Base-by-base conservation (phyloP, 768 basidiomycete genomes). In the Suillus spraguei region DNA sequence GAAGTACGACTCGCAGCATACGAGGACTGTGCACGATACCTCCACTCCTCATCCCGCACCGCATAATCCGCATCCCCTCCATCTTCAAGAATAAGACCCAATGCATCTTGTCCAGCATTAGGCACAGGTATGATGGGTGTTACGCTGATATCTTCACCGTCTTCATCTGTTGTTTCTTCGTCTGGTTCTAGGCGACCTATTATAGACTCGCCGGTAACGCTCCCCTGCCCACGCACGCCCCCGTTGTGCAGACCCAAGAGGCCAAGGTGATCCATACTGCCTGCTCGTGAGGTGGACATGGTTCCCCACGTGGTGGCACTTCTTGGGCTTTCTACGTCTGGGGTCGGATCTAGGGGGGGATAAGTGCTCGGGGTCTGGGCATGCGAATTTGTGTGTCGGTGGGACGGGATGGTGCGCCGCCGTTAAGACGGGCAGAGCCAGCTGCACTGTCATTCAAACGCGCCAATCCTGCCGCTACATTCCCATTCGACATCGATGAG, bases 221-320 rank as follows among this genome's bases (percentile, higher is more conserved):
- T 69, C 46, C 67, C 70, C 41, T 74, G 70, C 17, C 70, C 72
- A 39, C 73, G 68, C 62, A 42, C 63, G 5, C 73, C 71, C 20
- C 73, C 75, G 22, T 73, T 70, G 63, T 74, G 74, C 11, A 74
- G 70, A 10, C 76, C 74, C 20, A 75, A 36, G 24, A 77, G 71
- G 1, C 74, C 72, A 22, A 77, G 71, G 28, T 75, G 74, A 54
- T 61, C 44, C 67, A 76, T 67, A 28, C 72, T 72, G 14, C 66
- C 68, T 32, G 64, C 71, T 41, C 47, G 28, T 67, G 73, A 68
- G 17, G 67, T 60, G n/a, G n/a, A n/a, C n/a, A n/a, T n/a, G n/a
- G 76, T 77, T 44, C 76, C 76, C 76, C 76, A 77, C 2, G 76
- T 77, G 20, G 76, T 75, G 63, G 72, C 74, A 63, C 74, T 76